Conservation (phyloP, 345 rosid species). For the Citrus medica region DNA sequence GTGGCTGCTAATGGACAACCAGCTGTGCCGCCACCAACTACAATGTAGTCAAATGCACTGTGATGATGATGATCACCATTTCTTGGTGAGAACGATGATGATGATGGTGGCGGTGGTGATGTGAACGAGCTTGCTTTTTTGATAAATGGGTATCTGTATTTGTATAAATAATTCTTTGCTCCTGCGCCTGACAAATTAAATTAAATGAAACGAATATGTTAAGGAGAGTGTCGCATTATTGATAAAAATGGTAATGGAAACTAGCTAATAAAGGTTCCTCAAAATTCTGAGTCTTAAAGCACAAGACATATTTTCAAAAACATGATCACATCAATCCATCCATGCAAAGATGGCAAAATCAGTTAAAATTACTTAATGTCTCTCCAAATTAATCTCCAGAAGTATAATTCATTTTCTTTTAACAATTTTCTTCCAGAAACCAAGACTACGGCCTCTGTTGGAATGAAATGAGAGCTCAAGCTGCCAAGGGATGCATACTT, state of each 20-base stretch:
- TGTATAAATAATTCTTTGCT: constrained; percentile 14
- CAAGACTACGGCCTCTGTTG: too few relatives aligned
- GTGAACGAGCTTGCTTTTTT: constrained; percentile 70
- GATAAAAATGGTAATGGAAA: background rate
- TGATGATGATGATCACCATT: constrained; percentile 21
- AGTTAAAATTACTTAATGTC: too few relatives aligned
- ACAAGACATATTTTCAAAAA: background rate
- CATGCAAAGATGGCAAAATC: too few relatives aligned
- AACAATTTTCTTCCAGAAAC: too few relatives aligned
- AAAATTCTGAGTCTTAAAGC: background rate
- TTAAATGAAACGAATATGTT: background rate
- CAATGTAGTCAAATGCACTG: constrained; percentile 63
- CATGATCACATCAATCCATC: too few relatives aligned
- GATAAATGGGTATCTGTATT: constrained; percentile 66
- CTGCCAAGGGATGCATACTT: too few relatives aligned
- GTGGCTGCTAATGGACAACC: constrained; percentile 97
- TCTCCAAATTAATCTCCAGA: too few relatives aligned
- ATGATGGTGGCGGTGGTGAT: constrained; percentile 44
- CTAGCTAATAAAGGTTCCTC: background rate
- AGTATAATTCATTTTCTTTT: too few relatives aligned
- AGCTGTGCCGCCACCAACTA: constrained; percentile 95
- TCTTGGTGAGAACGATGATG: constrained; percentile 51
- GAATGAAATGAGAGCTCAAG: too few relatives aligned
- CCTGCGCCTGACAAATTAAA: constrained; percentile 14
- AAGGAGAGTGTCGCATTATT: background rate